These are phyloP conservation scores for Fusarium nygamai DNA, from an alignment of 2,329 filamentous ascomycete species.

Conservation along the genomic window DNA sequence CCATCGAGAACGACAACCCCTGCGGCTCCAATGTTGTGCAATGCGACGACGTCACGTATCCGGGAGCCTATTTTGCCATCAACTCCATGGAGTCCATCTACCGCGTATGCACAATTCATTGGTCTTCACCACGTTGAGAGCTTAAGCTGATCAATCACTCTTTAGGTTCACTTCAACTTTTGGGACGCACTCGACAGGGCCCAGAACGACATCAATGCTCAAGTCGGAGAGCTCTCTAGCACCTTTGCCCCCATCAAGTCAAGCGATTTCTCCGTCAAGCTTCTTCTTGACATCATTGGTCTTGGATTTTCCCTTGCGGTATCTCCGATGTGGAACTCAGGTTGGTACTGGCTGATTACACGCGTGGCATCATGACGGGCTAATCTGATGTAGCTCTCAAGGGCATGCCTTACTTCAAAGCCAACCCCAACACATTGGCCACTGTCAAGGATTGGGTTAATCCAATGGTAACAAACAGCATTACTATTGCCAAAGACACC, in stretches of 20 bases:
- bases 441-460: not conserved
- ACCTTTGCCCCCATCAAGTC: not conserved
- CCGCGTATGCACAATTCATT: not conserved
- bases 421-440: not conserved
- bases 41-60: not conserved
- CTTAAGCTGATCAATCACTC: not conserved
- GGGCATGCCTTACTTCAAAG: not conserved
- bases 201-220: not conserved
- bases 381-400: not conserved
- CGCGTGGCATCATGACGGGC: fast-evolving
- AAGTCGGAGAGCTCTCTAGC: not conserved
- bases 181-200: not conserved
- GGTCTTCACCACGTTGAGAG: fast-evolving
- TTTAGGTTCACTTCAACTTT: not conserved
- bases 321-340: not conserved
- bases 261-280: not conserved
- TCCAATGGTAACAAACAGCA: not conserved
- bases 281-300: not conserved
- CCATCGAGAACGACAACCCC: not conserved
- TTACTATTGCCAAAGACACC: not conserved
- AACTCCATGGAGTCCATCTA: not conserved
- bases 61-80: not conserved
- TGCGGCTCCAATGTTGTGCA: not conserved
- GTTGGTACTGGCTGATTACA: not conserved
- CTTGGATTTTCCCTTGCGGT: not conserved